Evolutionary conservation across 768 basidiomycete genomes (phyloP), one percentile per base, ranked within the genome.

Genomic region (Rhodotorula sphaerocarpa): DNA sequence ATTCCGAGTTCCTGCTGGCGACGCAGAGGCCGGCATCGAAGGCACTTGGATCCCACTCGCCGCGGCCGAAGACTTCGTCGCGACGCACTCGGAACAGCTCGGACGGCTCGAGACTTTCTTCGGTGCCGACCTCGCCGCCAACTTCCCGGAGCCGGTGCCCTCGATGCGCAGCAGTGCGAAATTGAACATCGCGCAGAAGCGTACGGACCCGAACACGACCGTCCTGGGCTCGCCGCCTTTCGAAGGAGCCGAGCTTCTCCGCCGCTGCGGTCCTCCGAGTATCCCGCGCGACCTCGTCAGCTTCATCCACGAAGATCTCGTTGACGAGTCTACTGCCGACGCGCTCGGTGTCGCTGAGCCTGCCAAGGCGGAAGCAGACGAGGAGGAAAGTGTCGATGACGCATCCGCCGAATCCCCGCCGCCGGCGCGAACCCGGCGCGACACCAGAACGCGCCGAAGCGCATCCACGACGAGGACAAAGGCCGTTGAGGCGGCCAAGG

Each of bases 71-170:
- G 36, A 36, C 7, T 23, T 59, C 25, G 51, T 52, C 46, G 50
- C 16, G 15, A 3, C 44, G 7, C n/a, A 52, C 58, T 7, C 47
- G 10, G 21, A 20, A 20, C 33, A 36, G 43, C 57, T 64, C 52
- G 20, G 21, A 3, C 52, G 58, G 43, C 47, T 64, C 46, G 15
- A n/a, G n/a, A 18, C 51, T 23, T 64, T 64, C 53, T 45, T 64
- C 47, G 45, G 36, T n/a, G 62, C 57, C 51, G 48, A 58, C 39
- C 57, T 64, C 41, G 51, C 50, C n/a, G n/a, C 28, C 11, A 47
- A 25, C 23, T 64, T 64, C 62, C 62, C 62, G 45, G 51, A 53
- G 25, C 62, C 62, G 14, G 23, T 64, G 47, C 51, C 57, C 20
- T 43, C 61, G 21, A 56, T 63, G 55, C 50, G 50, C 41, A 31